Evolutionary conservation across 495 filamentous ascomycete genomes (phyloP).

Genomic region (Cercophora sp.): DNA sequence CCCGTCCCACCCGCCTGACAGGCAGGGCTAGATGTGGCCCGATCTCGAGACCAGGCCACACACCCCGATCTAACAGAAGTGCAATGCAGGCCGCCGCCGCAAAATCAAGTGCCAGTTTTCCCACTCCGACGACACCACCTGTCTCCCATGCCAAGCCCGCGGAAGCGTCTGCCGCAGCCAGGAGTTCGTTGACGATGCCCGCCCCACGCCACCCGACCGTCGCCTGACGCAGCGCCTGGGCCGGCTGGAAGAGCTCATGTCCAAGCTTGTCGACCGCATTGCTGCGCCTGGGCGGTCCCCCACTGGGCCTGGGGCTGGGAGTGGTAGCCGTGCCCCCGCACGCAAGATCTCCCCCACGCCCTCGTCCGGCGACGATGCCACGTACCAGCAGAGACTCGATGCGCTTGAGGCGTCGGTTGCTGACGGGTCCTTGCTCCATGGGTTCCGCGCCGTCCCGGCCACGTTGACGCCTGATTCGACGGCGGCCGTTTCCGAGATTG

Average conservation of each 20-base stretch:
- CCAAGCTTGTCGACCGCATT: constrained; percentile 42
- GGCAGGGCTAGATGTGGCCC: no score
- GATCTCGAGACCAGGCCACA: no score
- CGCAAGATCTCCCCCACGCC: neutral
- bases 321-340: constrained; percentile 2
- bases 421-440: constrained; percentile 19
- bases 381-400: constrained; percentile 11
- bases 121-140: constrained; percentile 34
- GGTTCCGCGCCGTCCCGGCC: constrained; percentile 1
- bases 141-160: constrained; percentile 43
- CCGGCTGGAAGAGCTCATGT: constrained; percentile 44
- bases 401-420: constrained; percentile 12
- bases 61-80: neutral
- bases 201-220: constrained; percentile 29
- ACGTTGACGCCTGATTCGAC: constrained; percentile 25
- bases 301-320: no score
- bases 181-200: constrained; percentile 42
- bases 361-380: constrained; percentile 1
- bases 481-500: constrained; percentile 8
- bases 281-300: no score
- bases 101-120: constrained; percentile 45
- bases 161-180: constrained; percentile 48
- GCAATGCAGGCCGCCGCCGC: constrained; percentile 37
- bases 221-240: constrained; percentile 42
- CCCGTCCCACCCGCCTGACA: no score